Evolutionary conservation across 305 asterid genomes (phyloP).

Genomic region (Fraxinus platypoda): DNA sequence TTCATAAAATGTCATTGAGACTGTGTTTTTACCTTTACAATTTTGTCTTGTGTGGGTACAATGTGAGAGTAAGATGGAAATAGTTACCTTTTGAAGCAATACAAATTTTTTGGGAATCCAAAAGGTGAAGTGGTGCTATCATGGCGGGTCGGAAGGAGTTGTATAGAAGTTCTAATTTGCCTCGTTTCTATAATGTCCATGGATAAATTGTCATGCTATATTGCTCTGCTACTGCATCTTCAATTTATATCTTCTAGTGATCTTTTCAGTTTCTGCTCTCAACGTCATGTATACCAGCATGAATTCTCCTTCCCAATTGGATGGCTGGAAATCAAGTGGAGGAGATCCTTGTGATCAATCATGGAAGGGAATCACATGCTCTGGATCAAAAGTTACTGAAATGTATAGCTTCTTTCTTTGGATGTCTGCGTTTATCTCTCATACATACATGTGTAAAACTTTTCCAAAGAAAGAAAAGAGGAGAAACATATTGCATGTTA

Average conservation of each 20-base stretch:
- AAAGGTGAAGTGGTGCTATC: neutral
- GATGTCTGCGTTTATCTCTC: neutral
- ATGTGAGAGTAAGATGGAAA: neutral
- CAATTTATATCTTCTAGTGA: neutral
- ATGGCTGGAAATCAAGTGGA: constrained; percentile 45
- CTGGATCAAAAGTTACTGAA: constrained; percentile 46
- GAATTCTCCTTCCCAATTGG: constrained; percentile 39
- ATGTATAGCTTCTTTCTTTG: constrained; percentile 29
- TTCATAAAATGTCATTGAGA: neutral
- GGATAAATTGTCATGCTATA: neutral
- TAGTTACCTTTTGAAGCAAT: neutral
- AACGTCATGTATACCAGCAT: constrained; percentile 46
- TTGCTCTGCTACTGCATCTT: neutral
- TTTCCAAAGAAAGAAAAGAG: neutral
- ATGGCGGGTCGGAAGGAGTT: neutral
- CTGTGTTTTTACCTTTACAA: neutral
- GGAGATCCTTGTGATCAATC: constrained; percentile 55
- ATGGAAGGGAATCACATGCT: constrained; percentile 49
- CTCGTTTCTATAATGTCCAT: neutral
- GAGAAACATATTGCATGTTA: neutral
- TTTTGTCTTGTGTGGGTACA: neutral
- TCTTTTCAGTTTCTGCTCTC: constrained; percentile 47
- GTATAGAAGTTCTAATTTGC: neutral
- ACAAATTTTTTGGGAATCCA: neutral
- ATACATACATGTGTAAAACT: neutral